Base-by-base conservation (phyloP, 805 yeast species). In the Saccharomycopsis amapae region DNA sequence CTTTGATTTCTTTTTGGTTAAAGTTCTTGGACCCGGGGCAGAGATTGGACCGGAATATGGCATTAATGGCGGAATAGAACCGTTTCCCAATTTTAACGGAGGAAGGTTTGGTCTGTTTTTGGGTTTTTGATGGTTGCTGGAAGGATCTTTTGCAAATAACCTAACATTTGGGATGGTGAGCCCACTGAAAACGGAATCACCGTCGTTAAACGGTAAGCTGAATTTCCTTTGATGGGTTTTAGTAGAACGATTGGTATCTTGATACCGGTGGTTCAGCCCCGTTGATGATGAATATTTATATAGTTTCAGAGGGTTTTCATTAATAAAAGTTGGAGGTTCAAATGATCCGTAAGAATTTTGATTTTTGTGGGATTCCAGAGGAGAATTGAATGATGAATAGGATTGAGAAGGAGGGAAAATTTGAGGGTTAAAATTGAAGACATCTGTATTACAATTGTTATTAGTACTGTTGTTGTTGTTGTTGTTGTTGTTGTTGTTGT, bases 1-100 rank as follows among this genome's bases (percentile, higher is more conserved):
- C 15, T 26, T 42, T 6, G 46, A 42, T 24, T 37, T 42, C 15
- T 35, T 42, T 23, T 36, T 42, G 12, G 5, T 24, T 22, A 42
- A 19, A 12, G 32, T 5, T 35, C 18, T 33, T 12, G 32, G 42
- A 34, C n/a, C 20, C 19, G 17, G 23, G 42, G 12, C 17, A 10
- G 10, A 41, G 40, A 15, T 18, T 23, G 20, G 28, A 4, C 18
- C 20, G 19, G n/a, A 31, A 7, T 13, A 5, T 18, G 45, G 18
- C 20, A 33, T 13, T 9, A 22, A 13, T 10, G 39, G n/a, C 6
- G 30, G n/a, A 20, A 19, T 33, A 20, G 5, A 13, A 5, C 17
- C 15, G 34, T 18, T 23, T 15, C 13, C 20, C 38, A 5, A 19
- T 18, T 28, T 38, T 36, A 26, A 38, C 20, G 15, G 9, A 9